Evolutionary conservation across 805 yeast species (phyloP).

Genomic region (Ogataea salicorniae): DNA sequence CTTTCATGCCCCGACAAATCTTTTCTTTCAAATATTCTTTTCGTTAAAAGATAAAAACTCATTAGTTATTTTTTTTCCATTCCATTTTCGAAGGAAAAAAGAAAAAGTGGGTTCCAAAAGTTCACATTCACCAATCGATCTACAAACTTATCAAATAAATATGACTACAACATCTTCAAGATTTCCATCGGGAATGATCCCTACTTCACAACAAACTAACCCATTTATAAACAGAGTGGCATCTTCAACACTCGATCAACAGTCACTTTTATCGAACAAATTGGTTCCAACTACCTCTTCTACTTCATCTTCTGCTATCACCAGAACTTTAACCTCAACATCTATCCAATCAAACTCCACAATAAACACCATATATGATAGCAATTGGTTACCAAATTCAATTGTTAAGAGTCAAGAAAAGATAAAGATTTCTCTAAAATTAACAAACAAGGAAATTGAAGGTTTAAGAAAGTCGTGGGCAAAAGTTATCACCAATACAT

Average conservation of each 20-base stretch:
- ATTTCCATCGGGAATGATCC: not conserved
- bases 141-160: no score
- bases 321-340: constrained; percentile 22
- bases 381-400: constrained; percentile 31
- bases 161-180: constrained; percentile 1
- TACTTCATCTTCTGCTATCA: constrained; percentile 11
- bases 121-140: no score
- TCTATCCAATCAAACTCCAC: constrained; percentile 26
- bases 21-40: no score
- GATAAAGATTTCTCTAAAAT: constrained; percentile 19
- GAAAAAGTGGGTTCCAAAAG: no score
- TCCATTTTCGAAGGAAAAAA: no score
- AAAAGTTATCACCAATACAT: constrained; percentile 26
- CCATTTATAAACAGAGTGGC: not conserved
- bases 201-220: not conserved
- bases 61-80: no score
- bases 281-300: not conserved
- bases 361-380: constrained; percentile 24
- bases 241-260: not conserved
- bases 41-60: no score
- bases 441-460: constrained; percentile 37
- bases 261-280: not conserved
- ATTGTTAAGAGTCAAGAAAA: constrained; percentile 23
- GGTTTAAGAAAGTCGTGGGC: constrained; percentile 44
- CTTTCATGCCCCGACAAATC: no score